A percentile compares a stretch with the other conserved stretches of the same genome.
These are phyloP conservation scores for Tetrahymena borealis DNA, from an alignment of 73 alveolate genomes.

Conservation along the genomic window DNA sequence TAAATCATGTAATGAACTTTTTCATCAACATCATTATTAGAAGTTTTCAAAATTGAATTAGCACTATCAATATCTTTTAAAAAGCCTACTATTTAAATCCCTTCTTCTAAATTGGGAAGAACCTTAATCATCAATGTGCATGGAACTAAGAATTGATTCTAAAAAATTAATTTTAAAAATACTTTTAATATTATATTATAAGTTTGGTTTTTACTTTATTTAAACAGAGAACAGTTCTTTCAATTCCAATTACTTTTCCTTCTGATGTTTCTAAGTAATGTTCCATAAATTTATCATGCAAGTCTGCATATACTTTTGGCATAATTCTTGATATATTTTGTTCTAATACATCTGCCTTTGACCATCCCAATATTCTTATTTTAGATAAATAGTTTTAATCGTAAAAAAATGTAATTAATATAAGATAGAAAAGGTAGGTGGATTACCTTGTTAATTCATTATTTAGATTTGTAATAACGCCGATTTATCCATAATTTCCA, in stretches of 20 bases:
- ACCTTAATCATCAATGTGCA: conserved; percentile 23
- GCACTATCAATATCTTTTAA: neutral
- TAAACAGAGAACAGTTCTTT: conserved; percentile 17
- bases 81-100: conserved; percentile 24
- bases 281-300: conserved; percentile 32
- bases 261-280: conserved; percentile 24
- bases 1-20: conserved; percentile 13
- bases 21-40: neutral
- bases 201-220: conserved; percentile 20
- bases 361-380: conserved; percentile 23
- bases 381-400: neutral
- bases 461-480: neutral
- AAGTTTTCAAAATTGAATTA: neutral
- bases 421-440: no score
- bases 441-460: neutral
- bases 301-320: conserved; percentile 34
- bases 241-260: conserved; percentile 19
- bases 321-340: conserved; percentile 23
- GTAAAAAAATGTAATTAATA: neutral
- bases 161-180: no score
- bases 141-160: neutral
- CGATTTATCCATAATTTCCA: conserved; percentile 14
- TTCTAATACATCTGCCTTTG: conserved; percentile 9
- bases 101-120: conserved; percentile 12
- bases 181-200: no score